Evolutionary conservation across 495 filamentous ascomycete species (phyloP).

Genomic region (Aspergillus olivimuriae): DNA sequence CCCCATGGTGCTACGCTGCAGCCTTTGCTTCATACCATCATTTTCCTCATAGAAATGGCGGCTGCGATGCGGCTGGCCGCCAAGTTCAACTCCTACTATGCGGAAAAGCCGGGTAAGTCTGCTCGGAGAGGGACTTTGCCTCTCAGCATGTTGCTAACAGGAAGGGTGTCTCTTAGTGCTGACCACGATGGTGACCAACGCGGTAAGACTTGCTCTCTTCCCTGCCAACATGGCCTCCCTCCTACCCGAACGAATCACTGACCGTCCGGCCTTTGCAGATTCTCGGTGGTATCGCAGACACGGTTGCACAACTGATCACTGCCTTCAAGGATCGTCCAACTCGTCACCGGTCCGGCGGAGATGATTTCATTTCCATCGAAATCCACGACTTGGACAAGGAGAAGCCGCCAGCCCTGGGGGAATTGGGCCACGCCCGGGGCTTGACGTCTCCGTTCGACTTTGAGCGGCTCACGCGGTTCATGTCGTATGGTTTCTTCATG

Average conservation of each 20-base stretch:
- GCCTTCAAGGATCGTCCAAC: slow-evolving; percentile 63
- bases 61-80: slow-evolving; percentile 71
- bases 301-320: slow-evolving; percentile 89
- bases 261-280: slow-evolving; percentile 39
- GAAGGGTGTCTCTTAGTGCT: slow-evolving; percentile 51
- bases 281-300: slow-evolving; percentile 89
- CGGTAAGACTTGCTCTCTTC: no score
- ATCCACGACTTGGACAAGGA: slow-evolving; percentile 85
- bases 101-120: slow-evolving; percentile 66
- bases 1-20: slow-evolving; percentile 24
- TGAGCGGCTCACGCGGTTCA: slow-evolving; percentile 85
- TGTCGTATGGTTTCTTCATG: slow-evolving; percentile 94
- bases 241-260: no score
- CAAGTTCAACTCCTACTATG: slow-evolving; percentile 92
- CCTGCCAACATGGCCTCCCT: neutral
- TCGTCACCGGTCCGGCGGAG: slow-evolving; percentile 52
- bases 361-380: slow-evolving; percentile 78
- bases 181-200: slow-evolving; percentile 97
- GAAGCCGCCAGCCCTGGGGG: slow-evolving; percentile 59
- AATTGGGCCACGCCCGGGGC: slow-evolving; percentile 59
- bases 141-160: slow-evolving; percentile 17
- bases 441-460: slow-evolving; percentile 88
- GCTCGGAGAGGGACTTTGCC: neutral
- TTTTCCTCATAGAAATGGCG: slow-evolving; percentile 84
- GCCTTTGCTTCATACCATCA: slow-evolving; percentile 81